Evolutionary conservation across 495 filamentous ascomycete genomes (phyloP), one percentile per base, ranked within the genome.

Genomic region (Aspergillus haitiensis): DNA sequence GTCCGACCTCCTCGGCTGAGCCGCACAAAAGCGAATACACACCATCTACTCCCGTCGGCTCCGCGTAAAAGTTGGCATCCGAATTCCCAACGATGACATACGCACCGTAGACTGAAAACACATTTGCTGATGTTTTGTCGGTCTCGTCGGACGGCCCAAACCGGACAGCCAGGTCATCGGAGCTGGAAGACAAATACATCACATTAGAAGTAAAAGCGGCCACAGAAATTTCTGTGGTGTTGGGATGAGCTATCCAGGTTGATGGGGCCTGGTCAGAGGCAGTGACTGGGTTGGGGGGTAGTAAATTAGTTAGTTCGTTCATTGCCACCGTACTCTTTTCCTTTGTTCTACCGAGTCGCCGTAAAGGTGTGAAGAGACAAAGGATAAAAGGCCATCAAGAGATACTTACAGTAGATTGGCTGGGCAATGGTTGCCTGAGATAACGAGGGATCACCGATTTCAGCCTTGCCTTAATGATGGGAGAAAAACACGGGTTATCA

Each of bases 351-450:
- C 21, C 21, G 21, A 27, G 1, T 1, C 3, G 21, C 21, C 21
- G 21, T 27, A 27, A 27, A 27, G 3, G 3, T 27, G 3, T 34
- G 46, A 8, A 34, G 40, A 16, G 5, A 44, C 27, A 8, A n/a
- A 16, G 42, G 39, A 6, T 21, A n/a, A 15, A 11, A 56, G 9
- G 6, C 27, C 10, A 32, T 18, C 31, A n/a, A 32, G 33, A 4
- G 55, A 7, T 10, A 33, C 55, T 57, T 57, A 57, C 55, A 57
- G 55, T 49, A 57, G n/a, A 57, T 16, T 49, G 44, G 32, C 6
- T 57, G 32, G 2, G 44, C 44, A 6, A 57, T 42, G 3, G 33
- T 39, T 11, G 55, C 55, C n/a, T 44, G 35, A 31, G 55, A 48
- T 3, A 16, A 31, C 5, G 44, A 5, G 15, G 44, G 45, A 33